Conservation (phyloP, 2,329 filamentous ascomycete genomes). For the Calonectria pauciramosa region DNA sequence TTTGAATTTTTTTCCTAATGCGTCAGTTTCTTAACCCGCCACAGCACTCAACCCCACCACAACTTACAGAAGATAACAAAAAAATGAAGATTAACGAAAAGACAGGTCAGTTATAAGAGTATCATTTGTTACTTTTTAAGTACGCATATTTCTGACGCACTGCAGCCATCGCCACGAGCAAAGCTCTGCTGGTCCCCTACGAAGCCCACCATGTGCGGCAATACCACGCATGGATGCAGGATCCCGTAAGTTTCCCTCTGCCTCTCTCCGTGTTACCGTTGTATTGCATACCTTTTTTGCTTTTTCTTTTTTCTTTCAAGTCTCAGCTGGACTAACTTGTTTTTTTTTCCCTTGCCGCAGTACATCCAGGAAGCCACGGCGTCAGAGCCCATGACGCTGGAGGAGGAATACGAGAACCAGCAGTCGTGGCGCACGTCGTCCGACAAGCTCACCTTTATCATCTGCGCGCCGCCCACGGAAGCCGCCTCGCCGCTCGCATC, state of each 20-base stretch:
- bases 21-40: constrained; percentile 18
- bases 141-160: background rate
- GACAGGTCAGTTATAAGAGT: constrained; percentile 52
- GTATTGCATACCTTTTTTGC: background rate
- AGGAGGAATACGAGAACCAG: constrained; percentile 93
- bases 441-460: constrained; percentile 95
- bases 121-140: background rate
- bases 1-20: constrained; percentile 26
- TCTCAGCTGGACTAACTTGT: background rate
- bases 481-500: background rate
- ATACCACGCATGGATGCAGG: constrained; percentile 95
- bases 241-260: constrained; percentile 65
- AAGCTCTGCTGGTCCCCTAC: constrained; percentile 86
- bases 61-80: background rate
- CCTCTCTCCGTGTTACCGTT: background rate
- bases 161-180: constrained; percentile 75
- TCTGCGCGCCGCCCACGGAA: constrained; percentile 70
- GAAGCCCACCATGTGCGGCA: constrained; percentile 82
- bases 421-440: constrained; percentile 83
- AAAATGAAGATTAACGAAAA: constrained; percentile 62
- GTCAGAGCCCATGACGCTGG: constrained; percentile 84
- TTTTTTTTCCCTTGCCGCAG: constrained; percentile 51
- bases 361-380: constrained; percentile 87
- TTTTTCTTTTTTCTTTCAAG: background rate
- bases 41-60: constrained; percentile 28